Evolutionary conservation across 2,329 filamentous ascomycete species (phyloP).

Genomic region (Periconia macrospinosa): DNA sequence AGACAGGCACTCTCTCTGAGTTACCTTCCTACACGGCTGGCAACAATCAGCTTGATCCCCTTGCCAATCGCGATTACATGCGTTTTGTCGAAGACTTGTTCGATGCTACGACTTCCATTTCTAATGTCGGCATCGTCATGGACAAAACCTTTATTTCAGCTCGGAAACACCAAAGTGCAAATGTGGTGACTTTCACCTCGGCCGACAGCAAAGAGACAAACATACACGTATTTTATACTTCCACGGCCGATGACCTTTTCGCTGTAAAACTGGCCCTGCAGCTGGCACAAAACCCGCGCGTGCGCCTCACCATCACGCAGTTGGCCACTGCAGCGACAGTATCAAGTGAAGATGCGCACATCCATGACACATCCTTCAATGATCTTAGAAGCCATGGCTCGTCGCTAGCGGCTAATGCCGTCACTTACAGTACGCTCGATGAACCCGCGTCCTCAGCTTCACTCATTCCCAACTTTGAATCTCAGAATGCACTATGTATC

Average conservation of each 20-base stretch:
- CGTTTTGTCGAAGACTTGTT: no score
- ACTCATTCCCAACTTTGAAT: neutral
- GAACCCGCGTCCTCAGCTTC: neutral
- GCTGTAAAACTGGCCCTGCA: neutral
- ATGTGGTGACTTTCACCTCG: neutral
- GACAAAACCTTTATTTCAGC: no score
- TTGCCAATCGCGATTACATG: no score
- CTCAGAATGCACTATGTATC: neutral
- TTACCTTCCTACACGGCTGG: no score
- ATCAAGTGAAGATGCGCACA: neutral
- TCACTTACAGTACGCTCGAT: neutral
- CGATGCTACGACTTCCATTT: no score
- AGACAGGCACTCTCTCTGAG: no score
- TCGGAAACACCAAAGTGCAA: slow-evolving; percentile 10
- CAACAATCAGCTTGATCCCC: no score
- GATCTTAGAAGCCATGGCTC: neutral
- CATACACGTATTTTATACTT: neutral
- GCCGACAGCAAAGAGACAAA: neutral
- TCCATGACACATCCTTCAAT: neutral
- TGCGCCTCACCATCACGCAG: neutral
- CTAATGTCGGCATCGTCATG: slow-evolving; percentile 19
- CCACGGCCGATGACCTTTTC: neutral
- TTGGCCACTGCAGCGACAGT: no score
- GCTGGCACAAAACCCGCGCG: no score
- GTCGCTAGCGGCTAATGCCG: neutral